phyloP scores from a whole-genome alignment of 1,284 basidiomycete species.

The Anthracocystis panici-leucophaei region DNA sequence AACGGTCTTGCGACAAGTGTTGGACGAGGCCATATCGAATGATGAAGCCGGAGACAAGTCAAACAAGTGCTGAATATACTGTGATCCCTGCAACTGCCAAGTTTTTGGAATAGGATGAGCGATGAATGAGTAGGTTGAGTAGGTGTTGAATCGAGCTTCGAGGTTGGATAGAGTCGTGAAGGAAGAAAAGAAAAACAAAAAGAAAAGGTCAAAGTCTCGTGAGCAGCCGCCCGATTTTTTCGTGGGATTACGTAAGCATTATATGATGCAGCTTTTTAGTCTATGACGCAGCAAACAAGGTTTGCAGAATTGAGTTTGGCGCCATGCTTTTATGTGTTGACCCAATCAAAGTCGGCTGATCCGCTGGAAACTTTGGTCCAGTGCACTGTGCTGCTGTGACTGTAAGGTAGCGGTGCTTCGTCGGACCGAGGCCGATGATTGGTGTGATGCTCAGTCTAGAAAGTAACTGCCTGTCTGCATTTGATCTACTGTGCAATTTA shows the following conservation, averaged over 20 bases:
- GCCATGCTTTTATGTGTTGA: too few relatives aligned
- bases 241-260: slow-evolving; percentile 6
- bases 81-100: neutral
- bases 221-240: neutral
- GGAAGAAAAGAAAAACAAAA: neutral
- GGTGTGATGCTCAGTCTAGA: too few relatives aligned
- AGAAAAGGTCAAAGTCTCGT: neutral
- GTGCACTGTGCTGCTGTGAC: too few relatives aligned
- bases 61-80: neutral
- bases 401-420: too few relatives aligned
- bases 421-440: too few relatives aligned
- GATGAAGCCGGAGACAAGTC: neutral
- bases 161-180: neutral
- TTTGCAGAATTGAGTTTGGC: too few relatives aligned
- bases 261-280: neutral
- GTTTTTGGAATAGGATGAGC: neutral
- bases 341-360: too few relatives aligned
- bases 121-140: neutral
- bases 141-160: neutral
- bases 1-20: slow-evolving; percentile 23
- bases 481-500: neutral
- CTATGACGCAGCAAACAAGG: slow-evolving; percentile 18
- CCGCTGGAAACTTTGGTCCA: too few relatives aligned
- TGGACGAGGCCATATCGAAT: slow-evolving; percentile 28
- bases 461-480: too few relatives aligned